Percentiles rank a stretch among this genome's conserved stretches.
Evolutionary conservation across 306 rosid genomes (phyloP).

Genomic region (Potentilla sterilis): DNA sequence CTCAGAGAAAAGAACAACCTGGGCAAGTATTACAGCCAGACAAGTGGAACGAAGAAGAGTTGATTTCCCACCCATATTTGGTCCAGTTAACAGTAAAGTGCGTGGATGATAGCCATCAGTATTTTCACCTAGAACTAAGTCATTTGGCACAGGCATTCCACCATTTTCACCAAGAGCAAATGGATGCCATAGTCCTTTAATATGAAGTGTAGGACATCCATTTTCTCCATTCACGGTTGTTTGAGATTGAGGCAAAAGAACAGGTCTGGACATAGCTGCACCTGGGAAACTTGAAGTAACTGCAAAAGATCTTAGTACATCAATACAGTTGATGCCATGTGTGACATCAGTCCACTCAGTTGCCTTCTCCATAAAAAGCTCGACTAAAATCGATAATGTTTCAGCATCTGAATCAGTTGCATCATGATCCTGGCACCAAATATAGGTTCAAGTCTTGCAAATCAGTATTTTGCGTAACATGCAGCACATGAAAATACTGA

Average conservation of each 20-base stretch:
- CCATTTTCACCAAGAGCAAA: conserved; percentile 80
- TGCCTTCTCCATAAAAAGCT: conserved; percentile 72
- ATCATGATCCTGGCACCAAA: conserved; percentile 69
- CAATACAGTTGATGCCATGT: conserved; percentile 78
- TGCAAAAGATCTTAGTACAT: conserved; percentile 85
- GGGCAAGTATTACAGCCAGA: conserved; percentile 88
- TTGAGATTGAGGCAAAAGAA: conserved; percentile 48
- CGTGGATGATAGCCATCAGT: conserved; percentile 51
- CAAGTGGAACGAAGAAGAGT: conserved; percentile 93
- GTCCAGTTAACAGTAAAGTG: conserved; percentile 85
- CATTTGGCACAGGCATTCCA: conserved; percentile 74
- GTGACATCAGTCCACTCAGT: conserved; percentile 67
- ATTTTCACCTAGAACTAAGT: conserved; percentile 73
- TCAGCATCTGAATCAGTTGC: conserved; percentile 76
- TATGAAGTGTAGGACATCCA: conserved; percentile 52
- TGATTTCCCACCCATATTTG: conserved; percentile 98
- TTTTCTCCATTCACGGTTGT: conserved; percentile 30
- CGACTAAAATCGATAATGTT: conserved; percentile 64
- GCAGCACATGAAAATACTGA: neutral
- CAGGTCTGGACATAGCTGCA: conserved; percentile 87
- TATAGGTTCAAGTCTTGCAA: neutral
- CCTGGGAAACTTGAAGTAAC: conserved; percentile 57
- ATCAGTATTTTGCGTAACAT: neutral
- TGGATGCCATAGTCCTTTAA: conserved; percentile 93
- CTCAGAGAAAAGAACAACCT: conserved; percentile 47